Base-by-base conservation (phyloP, 2,329 filamentous ascomycete genomes). In the Colletotrichum tabaci region DNA sequence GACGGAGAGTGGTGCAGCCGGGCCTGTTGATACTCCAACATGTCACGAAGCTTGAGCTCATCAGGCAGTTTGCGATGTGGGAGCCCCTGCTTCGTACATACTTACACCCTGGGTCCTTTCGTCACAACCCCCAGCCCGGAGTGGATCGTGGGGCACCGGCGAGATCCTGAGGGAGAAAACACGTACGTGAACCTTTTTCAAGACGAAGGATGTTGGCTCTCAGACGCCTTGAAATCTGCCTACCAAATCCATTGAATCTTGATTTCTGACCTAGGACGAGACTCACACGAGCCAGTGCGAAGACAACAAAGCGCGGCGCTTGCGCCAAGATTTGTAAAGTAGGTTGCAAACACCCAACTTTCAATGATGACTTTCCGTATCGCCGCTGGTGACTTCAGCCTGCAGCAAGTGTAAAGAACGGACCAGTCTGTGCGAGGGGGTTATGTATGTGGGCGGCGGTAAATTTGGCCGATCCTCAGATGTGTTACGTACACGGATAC, bases 31-130 rank as follows among this genome's bases (percentile, higher is more conserved):
- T 44, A 47, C 60, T 64, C 53, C 13, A n/a, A 55, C 40, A 21
- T 55, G 65, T 69, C 53, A 64, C 46, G 65, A 40, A 64, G 65
- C 58, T 72, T 63, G 49, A 72, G 65, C 65, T n/a, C 47, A 69
- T 44, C 47, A 42, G 40, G 65, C 23, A 68, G 66, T 58, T 68
- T 67, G n/a, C 35, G 21, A 53, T 44, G 38, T 68, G 38, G 52
- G 46, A 63, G 57, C 38, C 67, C 64, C 57, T 71, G 64, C 44
- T 23, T 35, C 8, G 30, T 35, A 35, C 7, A 35, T 9, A 35
- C 40, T 10, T 23, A 42, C 50, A 46, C 52, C 57, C 68, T 38
- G 57, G 52, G 26, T n/a, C 8, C n/a, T 42, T 67, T 58, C 35
- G 23, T 40, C 57, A 35, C 26, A 67, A 42, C 60, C 53, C 65